These are phyloP conservation scores for Colletotrichum liriopes DNA, from an alignment of 2,329 filamentous ascomycete genomes.

Conservation along the genomic window DNA sequence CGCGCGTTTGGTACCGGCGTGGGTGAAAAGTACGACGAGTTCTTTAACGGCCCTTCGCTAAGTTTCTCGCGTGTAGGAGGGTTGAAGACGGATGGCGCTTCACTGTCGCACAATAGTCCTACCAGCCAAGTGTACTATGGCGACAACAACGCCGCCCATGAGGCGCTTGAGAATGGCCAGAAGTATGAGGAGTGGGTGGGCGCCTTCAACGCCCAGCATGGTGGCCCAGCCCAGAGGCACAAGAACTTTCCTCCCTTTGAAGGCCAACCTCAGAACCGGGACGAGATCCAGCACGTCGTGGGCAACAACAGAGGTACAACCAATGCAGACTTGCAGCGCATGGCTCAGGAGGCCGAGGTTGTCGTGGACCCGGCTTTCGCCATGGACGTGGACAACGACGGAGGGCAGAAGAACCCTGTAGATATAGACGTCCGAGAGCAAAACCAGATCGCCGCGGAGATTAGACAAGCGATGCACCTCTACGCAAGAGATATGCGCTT, in stretches of 20 bases:
- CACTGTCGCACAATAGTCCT: neutral
- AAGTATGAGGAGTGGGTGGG: conserved; percentile 22
- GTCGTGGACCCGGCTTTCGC: neutral
- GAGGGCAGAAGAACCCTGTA: too few species aligned
- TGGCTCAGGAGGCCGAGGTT: conserved; percentile 6
- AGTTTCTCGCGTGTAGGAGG: too few species aligned
- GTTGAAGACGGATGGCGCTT: neutral
- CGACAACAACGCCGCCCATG: conserved; percentile 25
- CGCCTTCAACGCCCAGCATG: conserved; percentile 4
- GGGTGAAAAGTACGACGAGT: neutral
- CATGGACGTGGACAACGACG: neutral
- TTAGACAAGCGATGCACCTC: conserved; percentile 13
- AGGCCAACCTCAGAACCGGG: conserved; percentile 9
- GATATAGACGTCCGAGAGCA: conserved; percentile 10
- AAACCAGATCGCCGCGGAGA: conserved; percentile 1
- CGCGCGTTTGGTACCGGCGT: neutral
- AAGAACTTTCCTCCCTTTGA: conserved; percentile 9
- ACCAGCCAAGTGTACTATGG: conserved; percentile 7
- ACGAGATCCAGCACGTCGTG: conserved; percentile 23
- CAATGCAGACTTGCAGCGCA: neutral
- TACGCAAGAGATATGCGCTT: conserved; percentile 31
- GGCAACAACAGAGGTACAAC: neutral
- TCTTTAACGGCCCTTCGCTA: neutral
- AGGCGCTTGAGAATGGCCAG: conserved; percentile 14
- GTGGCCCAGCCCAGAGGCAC: neutral